Conservation (phyloP, 371 early-diverging fungal genomes). For the Actinomortierella wolfii region DNA sequence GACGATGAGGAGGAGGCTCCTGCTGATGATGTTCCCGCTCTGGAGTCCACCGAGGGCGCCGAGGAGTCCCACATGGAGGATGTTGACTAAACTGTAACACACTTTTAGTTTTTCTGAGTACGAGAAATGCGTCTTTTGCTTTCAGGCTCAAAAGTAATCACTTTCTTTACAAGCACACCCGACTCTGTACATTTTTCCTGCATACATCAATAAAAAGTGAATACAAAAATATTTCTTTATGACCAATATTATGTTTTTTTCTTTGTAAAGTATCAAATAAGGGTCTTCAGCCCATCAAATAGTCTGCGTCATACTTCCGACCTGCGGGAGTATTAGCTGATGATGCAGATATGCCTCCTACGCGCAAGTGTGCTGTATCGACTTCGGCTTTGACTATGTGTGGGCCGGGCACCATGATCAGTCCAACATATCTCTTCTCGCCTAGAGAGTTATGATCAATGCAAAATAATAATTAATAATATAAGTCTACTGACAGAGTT, state of each 20-base stretch:
- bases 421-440: slow-evolving; percentile 73
- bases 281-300: slow-evolving; percentile 13
- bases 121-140: too few species aligned
- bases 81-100: slow-evolving; percentile 78
- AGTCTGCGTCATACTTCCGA: slow-evolving; percentile 12
- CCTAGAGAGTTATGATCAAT: slow-evolving; percentile 6
- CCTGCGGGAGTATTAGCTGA: background rate
- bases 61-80: slow-evolving; percentile 97
- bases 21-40: slow-evolving; percentile 74
- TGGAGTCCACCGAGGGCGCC: slow-evolving; percentile 69
- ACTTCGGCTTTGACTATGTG: slow-evolving; percentile 74
- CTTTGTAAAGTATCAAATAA: too few species aligned
- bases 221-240: too few species aligned
- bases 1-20: slow-evolving; percentile 65
- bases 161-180: too few species aligned
- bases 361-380: slow-evolving; percentile 48
- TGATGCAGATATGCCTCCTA: background rate
- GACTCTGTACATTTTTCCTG: too few species aligned
- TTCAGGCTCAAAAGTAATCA: too few species aligned
- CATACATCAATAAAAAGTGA: too few species aligned
- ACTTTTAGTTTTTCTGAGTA: slow-evolving; percentile 1
- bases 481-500: too few species aligned
- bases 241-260: too few species aligned
- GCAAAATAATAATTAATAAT: background rate
- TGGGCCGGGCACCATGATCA: slow-evolving; percentile 89